Evolutionary conservation across 1,284 basidiomycete species (phyloP).

Genomic region (Moesziomyces sp.): DNA sequence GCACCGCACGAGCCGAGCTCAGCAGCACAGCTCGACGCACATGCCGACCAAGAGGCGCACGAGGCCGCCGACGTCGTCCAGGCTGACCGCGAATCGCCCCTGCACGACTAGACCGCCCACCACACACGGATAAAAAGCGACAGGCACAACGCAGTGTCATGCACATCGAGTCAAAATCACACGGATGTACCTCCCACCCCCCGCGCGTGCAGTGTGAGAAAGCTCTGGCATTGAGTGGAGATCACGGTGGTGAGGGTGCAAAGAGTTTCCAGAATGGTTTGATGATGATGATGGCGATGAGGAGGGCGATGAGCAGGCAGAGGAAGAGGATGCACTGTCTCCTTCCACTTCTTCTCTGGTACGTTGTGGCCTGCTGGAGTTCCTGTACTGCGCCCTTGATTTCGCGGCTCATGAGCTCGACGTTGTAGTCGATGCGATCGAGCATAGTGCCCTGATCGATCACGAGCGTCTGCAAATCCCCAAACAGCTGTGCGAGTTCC

Average conservation of each 20-base stretch:
- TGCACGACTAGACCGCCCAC: not conserved
- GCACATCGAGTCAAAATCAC: too few relatives aligned
- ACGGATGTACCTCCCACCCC: too few relatives aligned
- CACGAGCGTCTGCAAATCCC: slow-evolving; percentile 89
- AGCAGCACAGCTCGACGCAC: slow-evolving; percentile 15
- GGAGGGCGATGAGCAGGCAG: slow-evolving; percentile 85
- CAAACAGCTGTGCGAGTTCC: slow-evolving; percentile 92
- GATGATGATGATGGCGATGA: slow-evolving; percentile 82
- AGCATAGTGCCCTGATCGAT: slow-evolving; percentile 98
- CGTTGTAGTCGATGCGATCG: slow-evolving; percentile 97
- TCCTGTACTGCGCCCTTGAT: slow-evolving; percentile 86
- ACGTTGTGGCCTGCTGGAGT: slow-evolving; percentile 84
- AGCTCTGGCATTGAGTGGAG: too few relatives aligned
- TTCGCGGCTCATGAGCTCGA: slow-evolving; percentile 86
- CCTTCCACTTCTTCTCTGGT: slow-evolving; percentile 91
- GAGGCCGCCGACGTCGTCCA: slow-evolving; percentile 40
- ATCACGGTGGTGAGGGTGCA: not conserved
- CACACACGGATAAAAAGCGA: too few relatives aligned
- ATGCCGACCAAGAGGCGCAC: slow-evolving; percentile 47
- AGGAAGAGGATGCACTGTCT: slow-evolving; percentile 93
- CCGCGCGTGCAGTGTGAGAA: too few relatives aligned
- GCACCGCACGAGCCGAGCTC: slow-evolving; percentile 13
- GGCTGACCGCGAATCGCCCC: slow-evolving; percentile 12
- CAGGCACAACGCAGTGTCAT: too few relatives aligned
- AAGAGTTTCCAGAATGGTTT: slow-evolving; percentile 72